Conservation (phyloP, 1,139 yeast genomes). For the Debaryomyces subglobosus region DNA sequence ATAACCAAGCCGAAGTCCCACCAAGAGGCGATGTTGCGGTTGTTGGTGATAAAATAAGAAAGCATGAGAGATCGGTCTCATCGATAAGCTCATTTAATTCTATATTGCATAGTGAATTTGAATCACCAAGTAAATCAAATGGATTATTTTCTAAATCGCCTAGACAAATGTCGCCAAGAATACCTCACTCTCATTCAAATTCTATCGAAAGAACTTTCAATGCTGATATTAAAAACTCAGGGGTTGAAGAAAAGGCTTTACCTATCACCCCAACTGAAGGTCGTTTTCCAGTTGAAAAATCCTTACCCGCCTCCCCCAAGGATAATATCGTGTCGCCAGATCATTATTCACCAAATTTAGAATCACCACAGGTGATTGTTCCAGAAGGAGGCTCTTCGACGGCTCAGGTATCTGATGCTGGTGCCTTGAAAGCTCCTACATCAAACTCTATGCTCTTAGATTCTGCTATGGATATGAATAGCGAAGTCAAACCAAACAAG, state of each 20-base stretch:
- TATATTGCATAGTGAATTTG: constrained; percentile 13
- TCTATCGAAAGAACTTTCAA: not conserved
- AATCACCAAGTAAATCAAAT: constrained; percentile 1
- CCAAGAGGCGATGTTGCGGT: constrained; percentile 38
- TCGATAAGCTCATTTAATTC: constrained; percentile 30
- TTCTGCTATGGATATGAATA: not conserved
- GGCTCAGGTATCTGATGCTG: not conserved
- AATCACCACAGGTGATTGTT: no score
- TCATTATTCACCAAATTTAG: not conserved
- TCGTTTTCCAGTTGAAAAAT: not conserved
- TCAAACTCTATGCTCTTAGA: not conserved
- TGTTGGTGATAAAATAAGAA: constrained; percentile 23
- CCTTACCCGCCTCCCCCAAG: not conserved
- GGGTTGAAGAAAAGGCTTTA: not conserved
- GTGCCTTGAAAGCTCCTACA: not conserved
- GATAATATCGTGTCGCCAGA: not conserved
- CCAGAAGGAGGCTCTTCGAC: not conserved
- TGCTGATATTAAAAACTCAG: not conserved
- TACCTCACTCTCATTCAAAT: not conserved
- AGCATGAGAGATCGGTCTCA: constrained; percentile 27
- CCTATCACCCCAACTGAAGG: not conserved
- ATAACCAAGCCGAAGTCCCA: constrained; percentile 36
- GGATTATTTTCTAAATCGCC: not conserved
- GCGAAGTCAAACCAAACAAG: not conserved
- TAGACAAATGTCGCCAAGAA: constrained; percentile 3